Evolutionary conservation across 2,329 filamentous ascomycete genomes (phyloP).

Genomic region (Domatiomyces globalis): DNA sequence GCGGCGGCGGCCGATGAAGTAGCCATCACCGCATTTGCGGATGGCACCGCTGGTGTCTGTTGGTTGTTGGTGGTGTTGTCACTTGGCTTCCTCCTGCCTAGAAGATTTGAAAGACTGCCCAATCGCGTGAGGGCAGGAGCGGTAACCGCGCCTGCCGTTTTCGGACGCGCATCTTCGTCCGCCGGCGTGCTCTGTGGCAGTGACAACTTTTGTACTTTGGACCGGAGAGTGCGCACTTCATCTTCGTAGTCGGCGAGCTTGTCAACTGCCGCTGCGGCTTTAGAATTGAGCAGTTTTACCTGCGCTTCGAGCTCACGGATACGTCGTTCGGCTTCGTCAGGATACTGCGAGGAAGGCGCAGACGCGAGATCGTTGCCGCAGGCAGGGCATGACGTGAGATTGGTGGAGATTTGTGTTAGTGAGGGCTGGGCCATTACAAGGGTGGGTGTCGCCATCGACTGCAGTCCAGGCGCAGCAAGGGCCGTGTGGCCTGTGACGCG

Average conservation of each 20-base stretch:
- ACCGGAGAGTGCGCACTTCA: constrained; percentile 39
- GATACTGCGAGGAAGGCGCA: constrained; percentile 15
- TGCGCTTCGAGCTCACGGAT: constrained; percentile 42
- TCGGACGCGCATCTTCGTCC: constrained; percentile 6
- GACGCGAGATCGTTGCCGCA: constrained; percentile 25
- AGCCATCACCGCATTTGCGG: no score
- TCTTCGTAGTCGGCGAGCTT: constrained; percentile 51
- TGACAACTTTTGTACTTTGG: constrained; percentile 3
- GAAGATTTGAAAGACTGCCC: constrained; percentile 11
- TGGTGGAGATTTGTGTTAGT: background rate
- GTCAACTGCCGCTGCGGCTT: constrained; percentile 39
- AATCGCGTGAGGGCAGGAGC: constrained; percentile 18
- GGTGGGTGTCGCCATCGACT: background rate
- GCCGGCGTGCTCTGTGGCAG: constrained; percentile 10
- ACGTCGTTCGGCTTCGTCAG: constrained; percentile 26
- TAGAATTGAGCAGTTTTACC: constrained; percentile 37
- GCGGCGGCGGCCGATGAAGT: no score
- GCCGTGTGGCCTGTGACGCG: no score
- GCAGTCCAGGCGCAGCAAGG: no score
- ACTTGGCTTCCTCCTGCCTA: constrained; percentile 16
- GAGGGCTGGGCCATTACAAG: background rate
- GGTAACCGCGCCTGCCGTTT: constrained; percentile 5
- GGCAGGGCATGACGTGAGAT: constrained; percentile 22
- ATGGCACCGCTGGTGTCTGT: constrained; percentile 10
- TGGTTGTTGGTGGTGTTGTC: constrained; percentile 25